Evolutionary conservation across 345 rosid genomes (phyloP), one percentile per base, ranked within the genome.

Genomic region (Euphorbia peplus): DNA sequence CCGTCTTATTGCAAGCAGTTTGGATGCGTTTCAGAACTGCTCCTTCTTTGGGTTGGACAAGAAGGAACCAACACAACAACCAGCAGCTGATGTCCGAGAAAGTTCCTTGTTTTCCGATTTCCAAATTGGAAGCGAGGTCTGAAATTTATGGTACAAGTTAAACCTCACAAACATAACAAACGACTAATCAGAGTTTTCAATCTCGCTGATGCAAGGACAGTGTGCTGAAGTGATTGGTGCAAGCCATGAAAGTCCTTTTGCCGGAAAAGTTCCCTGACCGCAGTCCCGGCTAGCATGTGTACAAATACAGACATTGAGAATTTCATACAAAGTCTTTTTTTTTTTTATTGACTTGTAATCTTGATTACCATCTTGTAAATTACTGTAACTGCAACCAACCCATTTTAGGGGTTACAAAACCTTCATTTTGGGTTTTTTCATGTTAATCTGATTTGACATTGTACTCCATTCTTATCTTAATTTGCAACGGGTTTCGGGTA

Each of bases 1-100:
- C 81, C 87, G 93, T 76, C 79, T 95, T 66, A 87, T 92, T 75
- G 98, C 98, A 26, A 95, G 88, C 77, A 95, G 98, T 72, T 87
- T 90, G 64, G 99, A 92, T 75, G 91, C 98, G 54, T 95, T 95
- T 70, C 99, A 88, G 71, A 95, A 82, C 77, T 76, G 76, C 71
- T 73, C 73, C 68, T 73, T 73, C 24, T 69, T 77, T 11, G 80
- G 73, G 58, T 68, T 58, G 41, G 75, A 68, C 53, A 72, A 72
- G 76, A 88, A 91, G 79, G 96, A 95, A 44, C 67, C 83, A 12
- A 81, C 81, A 39, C 42, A 39, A 39, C 42, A 4, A 55, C 75
- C 95, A 47, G 75, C 76, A 51, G 79, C 83, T 16, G 96, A 83
- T 83, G 79, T 81, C 61, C 80, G 82, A 80, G 85, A 81, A 69